Percentiles rank a stretch among this genome's conserved stretches.
These are phyloP conservation scores for Aspergillus hortae DNA, from an alignment of 2,329 filamentous ascomycete species.

Conservation along the genomic window DNA sequence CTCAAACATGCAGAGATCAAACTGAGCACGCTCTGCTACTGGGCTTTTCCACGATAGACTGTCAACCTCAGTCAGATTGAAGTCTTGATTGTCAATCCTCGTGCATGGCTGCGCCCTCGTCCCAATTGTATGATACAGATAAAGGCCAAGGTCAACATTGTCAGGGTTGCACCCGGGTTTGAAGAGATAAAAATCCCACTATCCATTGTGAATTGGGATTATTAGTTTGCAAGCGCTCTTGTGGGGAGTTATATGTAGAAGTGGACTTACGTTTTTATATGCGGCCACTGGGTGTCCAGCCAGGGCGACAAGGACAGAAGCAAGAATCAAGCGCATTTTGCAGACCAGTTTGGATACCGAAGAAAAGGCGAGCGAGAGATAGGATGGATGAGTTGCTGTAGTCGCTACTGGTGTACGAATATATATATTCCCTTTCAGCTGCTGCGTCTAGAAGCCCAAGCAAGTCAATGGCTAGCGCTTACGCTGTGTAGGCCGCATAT, in stretches of 20 bases:
- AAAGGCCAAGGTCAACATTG: neutral
- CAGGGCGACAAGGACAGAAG: neutral
- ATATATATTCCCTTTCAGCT: neutral
- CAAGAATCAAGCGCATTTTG: neutral
- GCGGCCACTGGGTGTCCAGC: neutral
- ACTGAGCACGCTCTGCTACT: neutral
- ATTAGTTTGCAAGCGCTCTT: neutral
- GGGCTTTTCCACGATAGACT: conserved; percentile 2
- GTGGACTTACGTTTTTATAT: neutral
- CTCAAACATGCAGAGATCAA: conserved; percentile 1
- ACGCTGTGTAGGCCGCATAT: too few species aligned
- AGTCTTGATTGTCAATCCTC: neutral
- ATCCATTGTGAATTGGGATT: neutral
- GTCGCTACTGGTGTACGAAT: neutral
- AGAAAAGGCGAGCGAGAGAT: neutral
- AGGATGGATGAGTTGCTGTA: neutral
- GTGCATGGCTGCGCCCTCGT: neutral
- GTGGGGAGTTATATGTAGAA: neutral
- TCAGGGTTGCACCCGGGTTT: neutral
- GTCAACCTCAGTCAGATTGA: neutral
- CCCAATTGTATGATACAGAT: neutral
- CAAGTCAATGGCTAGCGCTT: too few species aligned
- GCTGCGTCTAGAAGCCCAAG: too few species aligned
- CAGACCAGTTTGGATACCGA: neutral
- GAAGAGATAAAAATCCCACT: conserved; percentile 2